Evolutionary conservation across 208 protist genomes (phyloP).

Genomic region (Trypanosoma brucei): DNA sequence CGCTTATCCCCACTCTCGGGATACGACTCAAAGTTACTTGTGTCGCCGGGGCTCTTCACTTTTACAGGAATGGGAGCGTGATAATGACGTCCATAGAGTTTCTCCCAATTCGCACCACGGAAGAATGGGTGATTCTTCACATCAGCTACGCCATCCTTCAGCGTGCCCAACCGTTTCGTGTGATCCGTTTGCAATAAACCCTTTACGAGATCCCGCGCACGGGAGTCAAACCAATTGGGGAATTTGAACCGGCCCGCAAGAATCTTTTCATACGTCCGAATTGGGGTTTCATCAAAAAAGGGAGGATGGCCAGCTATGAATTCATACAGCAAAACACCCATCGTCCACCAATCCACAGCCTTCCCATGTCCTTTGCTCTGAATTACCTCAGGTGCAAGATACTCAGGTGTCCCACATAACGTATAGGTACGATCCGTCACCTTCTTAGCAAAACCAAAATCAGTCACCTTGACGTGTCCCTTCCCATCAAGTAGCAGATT

Average conservation of each 20-base stretch:
- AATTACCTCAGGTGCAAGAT: constrained; percentile 91
- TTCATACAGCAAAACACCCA: constrained; percentile 95
- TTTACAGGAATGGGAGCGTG: constrained; percentile 74
- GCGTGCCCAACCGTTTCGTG: constrained; percentile 34
- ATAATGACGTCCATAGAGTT: constrained; percentile 63
- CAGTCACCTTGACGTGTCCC: constrained; percentile 77
- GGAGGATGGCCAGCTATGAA: constrained; percentile 86
- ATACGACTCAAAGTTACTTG: constrained; percentile 84
- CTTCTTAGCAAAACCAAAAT: constrained; percentile 85
- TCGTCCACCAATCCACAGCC: constrained; percentile 95
- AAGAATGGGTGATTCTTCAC: constrained; percentile 71
- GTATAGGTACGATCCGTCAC: constrained; percentile 53
- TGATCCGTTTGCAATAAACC: constrained; percentile 60
- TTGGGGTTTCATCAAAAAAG: constrained; percentile 83
- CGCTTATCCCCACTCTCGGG: constrained; percentile 69
- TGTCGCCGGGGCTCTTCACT: constrained; percentile 64
- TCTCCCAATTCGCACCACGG: constrained; percentile 52
- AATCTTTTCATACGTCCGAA: constrained; percentile 75
- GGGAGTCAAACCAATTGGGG: constrained; percentile 32
- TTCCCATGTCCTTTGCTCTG: constrained; percentile 81
- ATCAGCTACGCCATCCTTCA: constrained; percentile 22
- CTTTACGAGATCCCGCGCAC: constrained; percentile 38
- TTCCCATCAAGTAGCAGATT: constrained; percentile 82
- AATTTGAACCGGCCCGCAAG: constrained; percentile 51
- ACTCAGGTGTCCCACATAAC: constrained; percentile 88